A percentile compares a stretch with the other conserved stretches of the same genome.
These are phyloP conservation scores for Cornus suecica DNA, from an alignment of 148 eudicot species.

Conservation along the genomic window DNA sequence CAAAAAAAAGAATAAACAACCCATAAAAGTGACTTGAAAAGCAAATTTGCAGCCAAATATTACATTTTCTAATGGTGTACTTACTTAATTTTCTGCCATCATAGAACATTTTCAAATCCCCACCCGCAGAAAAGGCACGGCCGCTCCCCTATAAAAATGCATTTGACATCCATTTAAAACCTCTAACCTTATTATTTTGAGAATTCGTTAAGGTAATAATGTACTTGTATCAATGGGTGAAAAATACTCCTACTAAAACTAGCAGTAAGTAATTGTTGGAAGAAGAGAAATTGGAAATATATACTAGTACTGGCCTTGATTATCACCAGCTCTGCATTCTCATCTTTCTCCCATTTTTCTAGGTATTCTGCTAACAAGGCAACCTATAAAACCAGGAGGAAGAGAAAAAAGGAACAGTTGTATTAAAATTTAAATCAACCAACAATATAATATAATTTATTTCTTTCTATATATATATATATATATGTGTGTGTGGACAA, in stretches of 20 bases:
- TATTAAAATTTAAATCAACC: conserved; percentile 9
- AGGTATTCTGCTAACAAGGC: conserved; percentile 62
- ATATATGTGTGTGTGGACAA: too few species aligned
- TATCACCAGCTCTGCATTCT: conserved; percentile 61
- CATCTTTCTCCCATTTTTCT: conserved; percentile 93
- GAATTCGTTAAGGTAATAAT: not conserved
- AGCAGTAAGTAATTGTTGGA: not conserved
- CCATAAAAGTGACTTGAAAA: conserved; percentile 12
- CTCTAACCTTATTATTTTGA: not conserved
- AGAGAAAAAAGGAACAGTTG: too few species aligned
- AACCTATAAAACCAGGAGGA: conserved; percentile 47
- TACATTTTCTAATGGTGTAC: not conserved
- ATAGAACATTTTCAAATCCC: conserved; percentile 88
- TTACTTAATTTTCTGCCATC: conserved; percentile 66
- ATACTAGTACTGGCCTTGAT: conserved; percentile 56
- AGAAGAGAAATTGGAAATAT: too few species aligned
- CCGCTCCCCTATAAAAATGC: conserved; percentile 72
- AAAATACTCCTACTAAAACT: too few species aligned
- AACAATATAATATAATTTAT: not conserved
- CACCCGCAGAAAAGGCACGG: conserved; percentile 98
- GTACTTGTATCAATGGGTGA: too few species aligned
- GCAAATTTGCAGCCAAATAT: not conserved
- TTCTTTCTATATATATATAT: too few species aligned
- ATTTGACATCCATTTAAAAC: not conserved
- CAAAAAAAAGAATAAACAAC: conserved; percentile 8